phyloP scores from a whole-genome alignment of 345 rosid genomes.

The Limnanthes douglasii region DNA sequence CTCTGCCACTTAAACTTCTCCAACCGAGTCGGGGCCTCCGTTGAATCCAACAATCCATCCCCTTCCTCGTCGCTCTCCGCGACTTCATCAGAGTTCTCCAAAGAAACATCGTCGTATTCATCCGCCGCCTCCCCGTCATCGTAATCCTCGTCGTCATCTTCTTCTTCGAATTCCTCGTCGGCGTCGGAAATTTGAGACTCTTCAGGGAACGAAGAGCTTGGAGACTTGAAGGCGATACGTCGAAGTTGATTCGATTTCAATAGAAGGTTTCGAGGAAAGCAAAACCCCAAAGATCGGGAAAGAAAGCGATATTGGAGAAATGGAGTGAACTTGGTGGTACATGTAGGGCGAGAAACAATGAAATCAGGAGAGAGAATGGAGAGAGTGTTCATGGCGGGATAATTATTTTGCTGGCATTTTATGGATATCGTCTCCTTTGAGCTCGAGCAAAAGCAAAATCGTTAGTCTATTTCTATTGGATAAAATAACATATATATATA shows the following conservation, averaged over 20 bases:
- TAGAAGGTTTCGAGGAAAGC: conserved; percentile 16
- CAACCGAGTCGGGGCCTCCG: conserved; percentile 19
- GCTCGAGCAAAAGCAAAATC: too few species aligned
- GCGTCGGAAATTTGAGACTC: conserved; percentile 51
- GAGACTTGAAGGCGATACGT: conserved; percentile 20
- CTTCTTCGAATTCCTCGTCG: conserved; percentile 31
- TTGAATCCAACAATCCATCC: conserved; percentile 19
- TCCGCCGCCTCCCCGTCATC: conserved; percentile 43
- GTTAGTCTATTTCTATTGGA: too few species aligned
- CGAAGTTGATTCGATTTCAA: conserved; percentile 8
- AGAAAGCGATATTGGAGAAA: conserved; percentile 7
- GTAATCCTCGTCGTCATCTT: conserved; percentile 24
- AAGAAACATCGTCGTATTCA: conserved; percentile 40
- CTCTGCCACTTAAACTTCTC: conserved; percentile 47
- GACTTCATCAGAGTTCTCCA: conserved; percentile 20
- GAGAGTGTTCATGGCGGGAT: conserved; percentile 50
- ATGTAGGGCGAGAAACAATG: conserved; percentile 7
- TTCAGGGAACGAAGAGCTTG: conserved; percentile 27
- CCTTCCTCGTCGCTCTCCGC: conserved; percentile 35
- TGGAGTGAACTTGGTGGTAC: conserved; percentile 10
- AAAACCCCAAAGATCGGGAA: conserved; percentile 13
- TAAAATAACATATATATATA: too few species aligned
- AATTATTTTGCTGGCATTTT: conserved; percentile 8
- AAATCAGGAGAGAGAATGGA: conserved; percentile 24
- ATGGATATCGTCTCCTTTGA: conserved; percentile 8